Evolutionary conservation across 176 grass and related monocot genomes (phyloP).

Genomic region (bread wheat (Triticum aestivum)): IWGSC_CS_RefSeq_v2.1 NC_057797.1:79594058-79594557

Average conservation of each 20-base stretch:
- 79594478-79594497: neutral
- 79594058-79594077: neutral
- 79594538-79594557: neutral
- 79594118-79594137: constrained; percentile 92
- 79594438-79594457: neutral
- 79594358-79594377: neutral
- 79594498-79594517: neutral
- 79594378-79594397: neutral
- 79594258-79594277: neutral
- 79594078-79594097: constrained; percentile 65
- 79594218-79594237: neutral
- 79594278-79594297: neutral
- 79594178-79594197: neutral
- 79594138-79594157: constrained; percentile 79
- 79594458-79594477: neutral
- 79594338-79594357: neutral
- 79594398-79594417: neutral
- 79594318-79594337: neutral
- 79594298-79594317: neutral
- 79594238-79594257: no score
- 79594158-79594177: neutral
- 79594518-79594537: neutral
- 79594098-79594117: constrained; percentile 89
- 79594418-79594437: neutral
- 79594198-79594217: neutral